phyloP scores from a whole-genome alignment of 805 yeast species.

The Wickerhamomyces queroliae region DNA sequence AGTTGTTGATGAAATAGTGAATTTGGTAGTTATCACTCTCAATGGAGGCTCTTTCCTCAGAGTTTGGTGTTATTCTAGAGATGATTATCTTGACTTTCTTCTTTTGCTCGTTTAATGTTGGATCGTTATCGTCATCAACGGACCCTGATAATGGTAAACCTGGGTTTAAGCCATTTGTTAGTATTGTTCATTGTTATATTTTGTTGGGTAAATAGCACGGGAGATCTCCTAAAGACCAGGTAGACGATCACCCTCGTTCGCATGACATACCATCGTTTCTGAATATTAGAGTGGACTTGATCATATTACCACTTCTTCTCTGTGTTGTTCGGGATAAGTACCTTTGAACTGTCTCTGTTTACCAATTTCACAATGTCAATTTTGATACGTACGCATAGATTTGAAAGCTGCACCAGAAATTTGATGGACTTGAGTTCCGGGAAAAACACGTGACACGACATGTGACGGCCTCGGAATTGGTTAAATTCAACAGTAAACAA shows the following conservation, averaged over 20 bases:
- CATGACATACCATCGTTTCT: constrained; percentile 53
- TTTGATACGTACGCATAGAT: too few species aligned
- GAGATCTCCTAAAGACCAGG: not conserved
- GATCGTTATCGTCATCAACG: constrained; percentile 71
- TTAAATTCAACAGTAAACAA: too few species aligned
- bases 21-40: constrained; percentile 72
- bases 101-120: constrained; percentile 67
- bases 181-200: too few species aligned
- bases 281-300: constrained; percentile 59
- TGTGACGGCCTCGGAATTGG: too few species aligned
- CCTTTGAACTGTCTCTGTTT: too few species aligned
- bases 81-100: constrained; percentile 76
- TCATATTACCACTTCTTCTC: constrained; percentile 30
- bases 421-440: too few species aligned
- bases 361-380: too few species aligned
- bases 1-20: constrained; percentile 59
- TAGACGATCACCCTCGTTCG: not conserved
- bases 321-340: not conserved
- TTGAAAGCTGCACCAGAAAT: too few species aligned
- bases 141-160: constrained; percentile 90
- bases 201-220: not conserved
- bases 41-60: constrained; percentile 80
- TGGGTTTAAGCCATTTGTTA: constrained; percentile 14
- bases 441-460: too few species aligned
- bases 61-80: constrained; percentile 66